These are phyloP conservation scores for Populus hybrid DNA, from an alignment of 441 rosid species.

Conservation along the genomic window DNA sequence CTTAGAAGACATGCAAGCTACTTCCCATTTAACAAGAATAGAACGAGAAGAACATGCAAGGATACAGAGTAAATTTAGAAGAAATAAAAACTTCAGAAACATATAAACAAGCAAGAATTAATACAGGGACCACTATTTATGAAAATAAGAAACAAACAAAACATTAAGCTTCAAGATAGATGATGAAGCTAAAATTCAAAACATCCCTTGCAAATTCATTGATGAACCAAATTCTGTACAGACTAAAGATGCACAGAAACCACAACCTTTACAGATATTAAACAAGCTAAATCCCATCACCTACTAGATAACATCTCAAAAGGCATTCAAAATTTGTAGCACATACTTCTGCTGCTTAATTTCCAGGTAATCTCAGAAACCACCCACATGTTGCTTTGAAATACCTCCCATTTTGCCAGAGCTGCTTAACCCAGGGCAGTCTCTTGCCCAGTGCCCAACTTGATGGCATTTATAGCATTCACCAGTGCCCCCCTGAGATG, in stretches of 20 bases:
- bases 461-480: constrained; percentile 55
- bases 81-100: neutral
- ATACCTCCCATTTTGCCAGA: constrained; percentile 42
- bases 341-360: constrained; percentile 1
- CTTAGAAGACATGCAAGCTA: neutral
- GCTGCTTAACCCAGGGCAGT: constrained; percentile 43
- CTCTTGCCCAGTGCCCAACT: constrained; percentile 60
- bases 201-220: neutral
- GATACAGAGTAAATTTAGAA: neutral
- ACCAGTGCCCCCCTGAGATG: constrained; percentile 22
- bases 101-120: neutral
- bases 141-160: neutral
- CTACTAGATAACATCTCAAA: neutral
- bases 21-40: neutral
- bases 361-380: constrained; percentile 27
- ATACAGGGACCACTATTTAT: neutral
- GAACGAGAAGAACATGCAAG: neutral
- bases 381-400: constrained; percentile 47
- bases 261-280: neutral
- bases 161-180: neutral
- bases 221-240: neutral
- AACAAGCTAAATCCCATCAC: neutral
- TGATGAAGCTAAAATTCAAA: neutral
- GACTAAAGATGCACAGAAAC: neutral
- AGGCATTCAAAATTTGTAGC: constrained; percentile 8